These are phyloP conservation scores for Furcasterigmium sp. DNA, from an alignment of 2,329 filamentous ascomycete species.

Conservation along the genomic window DNA sequence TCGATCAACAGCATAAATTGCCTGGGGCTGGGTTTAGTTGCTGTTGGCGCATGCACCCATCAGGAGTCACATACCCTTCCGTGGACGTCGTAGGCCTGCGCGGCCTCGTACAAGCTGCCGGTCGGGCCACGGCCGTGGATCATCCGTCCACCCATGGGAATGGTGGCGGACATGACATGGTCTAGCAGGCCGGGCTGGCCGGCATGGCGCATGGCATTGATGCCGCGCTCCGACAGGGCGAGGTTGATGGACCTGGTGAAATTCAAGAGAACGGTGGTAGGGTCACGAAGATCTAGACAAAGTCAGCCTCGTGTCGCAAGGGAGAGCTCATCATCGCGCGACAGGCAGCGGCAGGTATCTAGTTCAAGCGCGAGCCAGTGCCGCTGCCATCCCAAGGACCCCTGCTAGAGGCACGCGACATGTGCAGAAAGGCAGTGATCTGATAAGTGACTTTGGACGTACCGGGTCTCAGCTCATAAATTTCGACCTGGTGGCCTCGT, in stretches of 20 bases:
- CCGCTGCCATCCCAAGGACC: too few species aligned
- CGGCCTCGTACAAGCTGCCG: constrained; percentile 65
- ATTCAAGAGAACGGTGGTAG: constrained; percentile 78
- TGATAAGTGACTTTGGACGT: constrained; percentile 26
- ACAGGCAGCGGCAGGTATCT: too few species aligned
- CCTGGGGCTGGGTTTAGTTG: constrained; percentile 39
- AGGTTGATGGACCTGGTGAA: constrained; percentile 99
- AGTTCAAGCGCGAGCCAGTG: too few species aligned
- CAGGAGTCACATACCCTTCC: constrained; percentile 59
- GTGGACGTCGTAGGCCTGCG: constrained; percentile 88
- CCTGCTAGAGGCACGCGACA: constrained; percentile 5
- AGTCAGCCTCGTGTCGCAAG: too few species aligned
- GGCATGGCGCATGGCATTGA: constrained; percentile 76
- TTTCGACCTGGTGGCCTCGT: constrained; percentile 81
- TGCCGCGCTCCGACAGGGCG: constrained; percentile 87
- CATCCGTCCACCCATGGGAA: constrained; percentile 96
- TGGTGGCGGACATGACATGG: constrained; percentile 68
- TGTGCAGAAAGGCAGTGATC: constrained; percentile 9
- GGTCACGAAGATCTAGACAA: constrained; percentile 91
- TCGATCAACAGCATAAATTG: constrained; percentile 81
- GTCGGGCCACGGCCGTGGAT: constrained; percentile 68
- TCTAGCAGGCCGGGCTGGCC: constrained; percentile 64
- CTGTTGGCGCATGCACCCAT: neutral
- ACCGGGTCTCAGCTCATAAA: constrained; percentile 93
- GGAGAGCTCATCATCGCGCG: too few species aligned